These are phyloP conservation scores for Cytospora paraplurivora DNA, from an alignment of 2,329 filamentous ascomycete species.

Conservation along the genomic window DNA sequence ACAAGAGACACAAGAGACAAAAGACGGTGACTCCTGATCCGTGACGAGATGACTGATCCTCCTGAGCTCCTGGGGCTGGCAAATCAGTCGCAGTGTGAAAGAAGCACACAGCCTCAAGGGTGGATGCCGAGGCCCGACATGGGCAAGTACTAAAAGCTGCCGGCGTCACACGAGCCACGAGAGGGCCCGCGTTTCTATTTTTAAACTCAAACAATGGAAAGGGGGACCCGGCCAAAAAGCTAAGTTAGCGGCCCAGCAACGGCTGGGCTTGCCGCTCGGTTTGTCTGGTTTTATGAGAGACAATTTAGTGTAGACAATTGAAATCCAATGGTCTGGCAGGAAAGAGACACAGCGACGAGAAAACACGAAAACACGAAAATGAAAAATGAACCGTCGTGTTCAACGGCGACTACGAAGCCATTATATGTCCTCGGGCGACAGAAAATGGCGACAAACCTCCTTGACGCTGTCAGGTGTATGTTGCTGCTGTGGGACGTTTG, in stretches of 20 bases:
- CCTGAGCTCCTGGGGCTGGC: background rate
- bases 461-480: background rate
- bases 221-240: background rate
- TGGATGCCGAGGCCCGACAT: background rate
- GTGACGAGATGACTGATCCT: background rate
- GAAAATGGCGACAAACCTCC: background rate
- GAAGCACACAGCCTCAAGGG: background rate
- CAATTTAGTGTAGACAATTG: background rate
- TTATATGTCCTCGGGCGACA: constrained; percentile 5
- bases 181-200: background rate
- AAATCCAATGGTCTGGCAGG: background rate
- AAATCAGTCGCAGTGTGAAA: background rate
- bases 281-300: background rate
- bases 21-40: background rate
- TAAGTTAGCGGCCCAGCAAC: background rate
- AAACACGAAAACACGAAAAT: background rate
- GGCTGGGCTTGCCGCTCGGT: background rate
- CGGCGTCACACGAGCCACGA: background rate
- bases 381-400: background rate
- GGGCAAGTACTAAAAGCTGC: constrained; percentile 1
- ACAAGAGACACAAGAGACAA: background rate
- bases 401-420: constrained; percentile 16
- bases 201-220: background rate
- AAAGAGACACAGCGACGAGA: background rate
- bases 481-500: constrained; percentile 1